Base-by-base conservation (phyloP, 441 rosid species). In the Populus hybrid region DNA sequence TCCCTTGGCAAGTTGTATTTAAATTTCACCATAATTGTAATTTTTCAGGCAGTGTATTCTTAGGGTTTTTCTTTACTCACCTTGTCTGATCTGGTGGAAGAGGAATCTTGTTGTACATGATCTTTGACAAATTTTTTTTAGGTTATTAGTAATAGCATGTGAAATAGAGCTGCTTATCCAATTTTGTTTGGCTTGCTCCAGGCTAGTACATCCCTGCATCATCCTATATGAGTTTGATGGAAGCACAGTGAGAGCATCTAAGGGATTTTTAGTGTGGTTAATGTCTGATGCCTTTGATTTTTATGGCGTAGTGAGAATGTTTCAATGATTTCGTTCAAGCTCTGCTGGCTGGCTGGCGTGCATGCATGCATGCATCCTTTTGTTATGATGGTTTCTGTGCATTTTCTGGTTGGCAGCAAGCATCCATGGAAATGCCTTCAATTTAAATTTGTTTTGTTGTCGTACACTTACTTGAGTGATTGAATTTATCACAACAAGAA, bases 81-180 rank as follows among this genome's bases (percentile, higher is more conserved):
- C 68, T 68, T 28, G 34, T 81, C 83, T 71, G 50, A 69, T 83
- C 69, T 53, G 84, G 81, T 82, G 85, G 80, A 71, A 80, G 75
- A 84, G 86, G 85, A 79, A 83, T 73, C 76, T 76, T 87, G 84
- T 79, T 89, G 94, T 90, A 85, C 84, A 86, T 90, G 90, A 81
- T 84, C 81, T 3, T 84, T 81, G 91, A 82, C 79, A 70, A 70
- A 76, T 84, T 85, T 77, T 79, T 84, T 79, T 81, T 53, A 85
- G 89, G 83, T 82, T 80, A 67, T 78, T 73, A 82, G 86, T 75
- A 67, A 78, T 85, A 85, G 88, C 76, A 81, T 76, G 78, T 79
- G 72, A 80, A 78, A n/a, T 10, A 71, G 82, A 74, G 82, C 72
- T 81, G 77, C 72, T 61, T 78, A 75, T 78, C 83, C 81, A 81